phyloP scores from a whole-genome alignment of 2,329 filamentous ascomycete genomes.

The Paecilomyces niveus region DNA sequence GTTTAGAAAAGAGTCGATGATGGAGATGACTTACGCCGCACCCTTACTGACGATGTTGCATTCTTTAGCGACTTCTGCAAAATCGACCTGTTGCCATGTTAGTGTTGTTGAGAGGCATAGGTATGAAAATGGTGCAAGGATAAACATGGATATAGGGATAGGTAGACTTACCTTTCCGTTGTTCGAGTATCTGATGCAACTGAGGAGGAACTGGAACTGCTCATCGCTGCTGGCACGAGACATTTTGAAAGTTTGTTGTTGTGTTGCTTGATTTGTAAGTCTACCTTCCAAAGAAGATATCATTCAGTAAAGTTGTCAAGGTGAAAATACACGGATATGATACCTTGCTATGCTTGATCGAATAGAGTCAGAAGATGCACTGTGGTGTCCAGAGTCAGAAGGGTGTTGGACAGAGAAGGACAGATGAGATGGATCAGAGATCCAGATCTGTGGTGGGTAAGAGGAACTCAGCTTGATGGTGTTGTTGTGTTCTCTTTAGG shows the following conservation, averaged over 20 bases:
- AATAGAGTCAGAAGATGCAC: background rate
- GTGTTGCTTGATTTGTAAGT: background rate
- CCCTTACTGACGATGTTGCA: constrained; percentile 58
- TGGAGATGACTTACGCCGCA: constrained; percentile 55
- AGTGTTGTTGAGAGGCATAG: background rate
- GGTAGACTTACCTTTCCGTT: constrained; percentile 50
- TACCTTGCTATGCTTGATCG: background rate
- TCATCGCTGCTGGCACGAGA: constrained; percentile 44
- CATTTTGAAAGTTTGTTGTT: constrained; percentile 31
- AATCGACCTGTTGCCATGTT: constrained; percentile 51
- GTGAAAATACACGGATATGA: background rate
- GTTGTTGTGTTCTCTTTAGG: background rate
- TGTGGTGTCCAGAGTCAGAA: background rate
- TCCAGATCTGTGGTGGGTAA: background rate
- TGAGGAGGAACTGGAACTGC: constrained; percentile 60
- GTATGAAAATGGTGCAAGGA: background rate
- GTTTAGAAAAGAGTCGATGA: background rate
- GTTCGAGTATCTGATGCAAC: constrained; percentile 56
- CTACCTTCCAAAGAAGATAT: background rate
- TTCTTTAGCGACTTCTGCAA: constrained; percentile 56
- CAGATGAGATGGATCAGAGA: background rate
- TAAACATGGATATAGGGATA: background rate
- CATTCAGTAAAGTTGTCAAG: background rate
- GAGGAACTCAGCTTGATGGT: background rate
- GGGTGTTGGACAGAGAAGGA: background rate